phyloP scores from a whole-genome alignment of 768 basidiomycete genomes.

The Boletales sp. region DNA sequence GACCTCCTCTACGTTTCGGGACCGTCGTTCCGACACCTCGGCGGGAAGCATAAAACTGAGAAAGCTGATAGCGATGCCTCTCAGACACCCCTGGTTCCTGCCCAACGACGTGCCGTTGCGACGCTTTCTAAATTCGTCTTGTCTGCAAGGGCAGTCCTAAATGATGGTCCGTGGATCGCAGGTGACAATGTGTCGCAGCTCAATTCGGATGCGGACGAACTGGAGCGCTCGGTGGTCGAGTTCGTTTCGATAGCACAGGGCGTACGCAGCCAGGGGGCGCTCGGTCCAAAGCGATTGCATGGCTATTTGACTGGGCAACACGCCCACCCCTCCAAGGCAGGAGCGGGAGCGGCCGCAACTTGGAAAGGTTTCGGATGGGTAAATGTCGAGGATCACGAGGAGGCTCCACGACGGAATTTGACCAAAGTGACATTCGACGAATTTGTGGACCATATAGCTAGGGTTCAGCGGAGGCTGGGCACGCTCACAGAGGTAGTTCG shows the following conservation, averaged over 20 bases:
- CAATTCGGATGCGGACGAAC: constrained; percentile 66
- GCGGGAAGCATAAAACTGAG: constrained; percentile 34
- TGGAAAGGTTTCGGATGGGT: constrained; percentile 59
- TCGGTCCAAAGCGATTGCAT: constrained; percentile 33
- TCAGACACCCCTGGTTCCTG: constrained; percentile 63
- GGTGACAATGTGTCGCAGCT: constrained; percentile 41
- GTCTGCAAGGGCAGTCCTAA: constrained; percentile 76
- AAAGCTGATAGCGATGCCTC: constrained; percentile 34
- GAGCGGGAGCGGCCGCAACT: constrained; percentile 47
- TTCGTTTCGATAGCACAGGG: constrained; percentile 65
- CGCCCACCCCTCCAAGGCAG: constrained; percentile 40
- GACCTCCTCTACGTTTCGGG: constrained; percentile 68
- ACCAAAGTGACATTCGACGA: constrained; percentile 30
- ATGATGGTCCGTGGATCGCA: constrained; percentile 29
- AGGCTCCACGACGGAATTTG: constrained; percentile 27
- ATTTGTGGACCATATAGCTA: constrained; percentile 23
- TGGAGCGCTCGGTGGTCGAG: constrained; percentile 63
- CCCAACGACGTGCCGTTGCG: constrained; percentile 79
- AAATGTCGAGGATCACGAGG: constrained; percentile 31
- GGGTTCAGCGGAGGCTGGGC: constrained; percentile 29
- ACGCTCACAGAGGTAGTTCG: constrained; percentile 17
- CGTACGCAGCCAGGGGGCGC: constrained; percentile 23
- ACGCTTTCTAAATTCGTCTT: constrained; percentile 86
- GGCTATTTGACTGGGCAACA: constrained; percentile 36
- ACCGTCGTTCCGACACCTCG: constrained; percentile 52